A percentile compares a stretch with the other conserved stretches of the same genome.
phyloP scores from a whole-genome alignment of 208 protist genomes.

The Trypanosoma avium region DNA sequence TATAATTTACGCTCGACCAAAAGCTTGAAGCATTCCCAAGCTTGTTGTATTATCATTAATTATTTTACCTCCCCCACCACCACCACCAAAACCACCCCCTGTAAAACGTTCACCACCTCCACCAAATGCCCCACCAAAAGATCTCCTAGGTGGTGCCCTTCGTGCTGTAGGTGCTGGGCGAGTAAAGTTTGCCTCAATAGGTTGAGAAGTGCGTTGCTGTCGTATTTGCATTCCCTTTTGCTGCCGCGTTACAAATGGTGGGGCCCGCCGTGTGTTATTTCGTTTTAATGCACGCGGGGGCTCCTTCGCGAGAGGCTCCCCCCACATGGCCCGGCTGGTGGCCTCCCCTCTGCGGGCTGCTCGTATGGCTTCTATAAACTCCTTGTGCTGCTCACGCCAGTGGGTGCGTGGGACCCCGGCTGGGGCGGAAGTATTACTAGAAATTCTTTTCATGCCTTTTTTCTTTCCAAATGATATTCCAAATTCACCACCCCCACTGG shows the following conservation, averaged over 20 bases:
- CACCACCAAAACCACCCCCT: conserved; percentile 23
- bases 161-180: not conserved
- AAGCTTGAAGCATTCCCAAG: conserved; percentile 83
- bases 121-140: conserved; percentile 34
- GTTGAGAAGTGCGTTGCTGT: conserved; percentile 14
- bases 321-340: conserved; percentile 56
- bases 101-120: conserved; percentile 28
- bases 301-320: conserved; percentile 13
- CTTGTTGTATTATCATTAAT: conserved; percentile 85
- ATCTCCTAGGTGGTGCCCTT: conserved; percentile 6
- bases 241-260: conserved; percentile 61
- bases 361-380: conserved; percentile 85
- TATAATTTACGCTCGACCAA: conserved; percentile 60
- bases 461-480: conserved; percentile 13
- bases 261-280: conserved; percentile 31
- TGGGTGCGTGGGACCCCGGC: conserved; percentile 42
- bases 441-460: conserved; percentile 12
- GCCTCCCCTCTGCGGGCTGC: conserved; percentile 11
- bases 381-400: conserved; percentile 89
- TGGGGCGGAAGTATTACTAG: conserved; percentile 6
- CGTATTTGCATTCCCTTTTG: conserved; percentile 42
- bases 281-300: not conserved
- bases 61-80: conserved; percentile 50
- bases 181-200: not conserved
- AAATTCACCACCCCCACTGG: conserved; percentile 27